Conservation (phyloP, 306 rosid genomes). For the Lathyrus oleraceus region DNA sequence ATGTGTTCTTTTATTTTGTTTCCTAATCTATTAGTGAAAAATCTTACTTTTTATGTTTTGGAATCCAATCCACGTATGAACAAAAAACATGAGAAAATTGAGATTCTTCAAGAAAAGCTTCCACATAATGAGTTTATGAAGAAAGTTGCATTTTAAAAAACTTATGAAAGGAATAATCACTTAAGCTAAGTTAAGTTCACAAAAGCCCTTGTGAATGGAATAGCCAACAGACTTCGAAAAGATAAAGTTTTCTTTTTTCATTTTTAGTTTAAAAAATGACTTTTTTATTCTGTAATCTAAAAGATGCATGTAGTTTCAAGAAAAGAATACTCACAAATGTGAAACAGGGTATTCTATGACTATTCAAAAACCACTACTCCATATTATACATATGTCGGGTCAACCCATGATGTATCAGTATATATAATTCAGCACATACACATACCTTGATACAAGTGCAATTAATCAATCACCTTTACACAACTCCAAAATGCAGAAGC, state of each 20-base stretch:
- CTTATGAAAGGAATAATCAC: slow-evolving; percentile 21
- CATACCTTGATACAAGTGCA: slow-evolving; percentile 6
- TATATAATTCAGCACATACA: slow-evolving; percentile 10
- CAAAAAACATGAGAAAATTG: not conserved
- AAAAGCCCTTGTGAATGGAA: slow-evolving; percentile 28
- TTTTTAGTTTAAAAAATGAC: not conserved
- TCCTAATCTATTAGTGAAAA: not conserved
- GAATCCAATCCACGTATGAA: slow-evolving; percentile 24
- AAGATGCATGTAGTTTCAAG: slow-evolving; percentile 12
- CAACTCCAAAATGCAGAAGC: slow-evolving; percentile 51
- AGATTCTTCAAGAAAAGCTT: slow-evolving; percentile 12
- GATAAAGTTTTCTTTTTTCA: not conserved
- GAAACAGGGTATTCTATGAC: not conserved
- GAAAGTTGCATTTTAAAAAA: slow-evolving; percentile 22
- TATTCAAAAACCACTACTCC: not conserved
- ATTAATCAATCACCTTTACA: not conserved
- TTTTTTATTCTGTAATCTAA: not conserved
- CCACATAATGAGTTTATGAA: not conserved
- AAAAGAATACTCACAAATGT: slow-evolving; percentile 13
- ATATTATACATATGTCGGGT: not conserved
- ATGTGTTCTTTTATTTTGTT: slow-evolving; percentile 22
- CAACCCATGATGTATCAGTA: not conserved
- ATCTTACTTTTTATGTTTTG: not conserved
- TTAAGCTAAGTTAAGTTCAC: slow-evolving; percentile 8
- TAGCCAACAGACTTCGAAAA: slow-evolving; percentile 29